Evolutionary conservation across 2,329 filamentous ascomycete genomes (phyloP).

Genomic region (Macroventuria anomochaeta): DNA sequence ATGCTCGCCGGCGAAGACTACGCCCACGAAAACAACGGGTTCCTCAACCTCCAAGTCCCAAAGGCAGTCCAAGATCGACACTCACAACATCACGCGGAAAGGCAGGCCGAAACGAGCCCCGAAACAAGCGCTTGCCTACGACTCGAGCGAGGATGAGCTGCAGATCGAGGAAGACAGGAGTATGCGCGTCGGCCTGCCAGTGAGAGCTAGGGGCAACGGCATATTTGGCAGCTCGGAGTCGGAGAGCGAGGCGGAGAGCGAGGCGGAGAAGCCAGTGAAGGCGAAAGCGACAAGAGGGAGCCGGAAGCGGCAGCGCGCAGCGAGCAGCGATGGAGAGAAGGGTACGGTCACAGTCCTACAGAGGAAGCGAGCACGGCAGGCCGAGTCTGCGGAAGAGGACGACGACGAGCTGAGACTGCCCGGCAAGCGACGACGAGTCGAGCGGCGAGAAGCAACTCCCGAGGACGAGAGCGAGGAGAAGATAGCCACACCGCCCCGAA

Average conservation of each 20-base stretch:
- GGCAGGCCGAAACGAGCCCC: constrained; percentile 24
- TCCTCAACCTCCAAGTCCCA: constrained; percentile 26
- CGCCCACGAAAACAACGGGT: constrained; percentile 23
- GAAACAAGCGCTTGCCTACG: constrained; percentile 22
- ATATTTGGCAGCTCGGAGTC: constrained; percentile 37
- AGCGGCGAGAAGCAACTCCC: constrained; percentile 3
- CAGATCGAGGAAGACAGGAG: constrained; percentile 21
- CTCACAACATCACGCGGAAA: constrained; percentile 41
- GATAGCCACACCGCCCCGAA: constrained; percentile 10
- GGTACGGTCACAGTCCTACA: constrained; percentile 22
- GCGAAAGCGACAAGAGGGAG: background rate
- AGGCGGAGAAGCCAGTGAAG: constrained; percentile 14
- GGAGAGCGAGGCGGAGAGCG: constrained; percentile 17
- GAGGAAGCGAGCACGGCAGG: constrained; percentile 19
- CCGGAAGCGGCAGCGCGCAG: constrained; percentile 28
- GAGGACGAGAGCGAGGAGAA: constrained; percentile 18
- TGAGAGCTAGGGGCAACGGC: constrained; percentile 21
- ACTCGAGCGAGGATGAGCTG: constrained; percentile 32
- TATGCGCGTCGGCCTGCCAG: constrained; percentile 31
- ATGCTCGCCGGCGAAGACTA: constrained; percentile 47
- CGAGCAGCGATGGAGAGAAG: constrained; percentile 15
- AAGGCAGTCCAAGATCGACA: constrained; percentile 30
- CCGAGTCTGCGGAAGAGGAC: constrained; percentile 5
- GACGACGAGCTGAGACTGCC: constrained; percentile 8
- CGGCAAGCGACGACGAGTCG: constrained; percentile 11